These are phyloP conservation scores for Trametes coccinea DNA, from an alignment of 768 basidiomycete genomes.

Conservation along the genomic window DNA sequence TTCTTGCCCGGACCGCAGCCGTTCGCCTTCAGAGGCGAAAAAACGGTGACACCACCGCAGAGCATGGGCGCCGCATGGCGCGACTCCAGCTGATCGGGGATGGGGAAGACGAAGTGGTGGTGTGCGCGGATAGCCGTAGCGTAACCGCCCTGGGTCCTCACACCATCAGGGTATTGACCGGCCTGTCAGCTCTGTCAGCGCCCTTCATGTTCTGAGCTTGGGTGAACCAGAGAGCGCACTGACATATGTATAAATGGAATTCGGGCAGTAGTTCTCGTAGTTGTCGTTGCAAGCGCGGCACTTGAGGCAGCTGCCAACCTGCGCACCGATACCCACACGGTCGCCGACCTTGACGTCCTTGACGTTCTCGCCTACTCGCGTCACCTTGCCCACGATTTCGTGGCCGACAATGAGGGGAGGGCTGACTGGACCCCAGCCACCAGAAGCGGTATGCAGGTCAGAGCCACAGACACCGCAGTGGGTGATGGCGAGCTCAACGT, in stretches of 20 bases:
- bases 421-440: slow-evolving; percentile 37
- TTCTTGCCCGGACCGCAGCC: slow-evolving; percentile 59
- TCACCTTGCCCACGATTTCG: slow-evolving; percentile 59
- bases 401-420: slow-evolving; percentile 38
- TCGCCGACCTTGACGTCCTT: slow-evolving; percentile 52
- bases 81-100: slow-evolving; percentile 54
- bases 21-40: slow-evolving; percentile 57
- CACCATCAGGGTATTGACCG: slow-evolving; percentile 42
- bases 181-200: slow-evolving; percentile 24
- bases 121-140: slow-evolving; percentile 45
- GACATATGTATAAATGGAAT: slow-evolving; percentile 43
- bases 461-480: slow-evolving; percentile 53
- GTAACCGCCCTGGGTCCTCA: slow-evolving; percentile 47
- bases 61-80: slow-evolving; percentile 62
- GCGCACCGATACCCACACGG: slow-evolving; percentile 52
- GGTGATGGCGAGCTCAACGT: slow-evolving; percentile 56
- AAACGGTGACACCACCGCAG: slow-evolving; percentile 64
- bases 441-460: slow-evolving; percentile 49
- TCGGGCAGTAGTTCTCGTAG: slow-evolving; percentile 58
- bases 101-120: slow-evolving; percentile 58
- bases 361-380: slow-evolving; percentile 55
- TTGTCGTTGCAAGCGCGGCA: slow-evolving; percentile 52
- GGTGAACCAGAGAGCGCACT: not conserved
- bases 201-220: not conserved
- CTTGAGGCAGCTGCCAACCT: slow-evolving; percentile 51